A percentile compares a stretch with the other conserved stretches of the same genome.
Evolutionary conservation across 495 filamentous ascomycete species (phyloP).

Genomic region (Cryomyces antarcticus): DNA sequence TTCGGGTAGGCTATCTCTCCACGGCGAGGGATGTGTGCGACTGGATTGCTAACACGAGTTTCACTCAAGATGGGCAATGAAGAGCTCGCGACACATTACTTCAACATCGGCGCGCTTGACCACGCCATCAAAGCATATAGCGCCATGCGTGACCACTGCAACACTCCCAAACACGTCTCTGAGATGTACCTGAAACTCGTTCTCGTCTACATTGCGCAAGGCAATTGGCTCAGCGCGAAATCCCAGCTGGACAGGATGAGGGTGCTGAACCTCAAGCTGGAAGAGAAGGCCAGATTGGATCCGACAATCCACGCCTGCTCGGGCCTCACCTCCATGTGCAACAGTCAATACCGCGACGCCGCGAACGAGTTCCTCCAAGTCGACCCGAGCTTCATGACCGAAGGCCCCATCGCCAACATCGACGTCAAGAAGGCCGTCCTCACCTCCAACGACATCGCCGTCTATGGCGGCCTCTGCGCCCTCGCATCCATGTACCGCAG

Average conservation of each 20-base stretch:
- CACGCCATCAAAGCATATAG: conserved; percentile 46
- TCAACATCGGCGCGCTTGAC: conserved; percentile 38
- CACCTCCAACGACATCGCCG: conserved; percentile 70
- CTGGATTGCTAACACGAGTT: background rate
- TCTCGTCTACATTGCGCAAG: conserved; percentile 44
- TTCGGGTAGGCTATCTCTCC: conserved; percentile 24
- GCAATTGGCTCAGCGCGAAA: conserved; percentile 42
- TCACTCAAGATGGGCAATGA: conserved; percentile 51
- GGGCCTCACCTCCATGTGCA: conserved; percentile 52
- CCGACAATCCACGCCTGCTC: conserved; percentile 33
- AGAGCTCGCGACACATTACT: conserved; percentile 49
- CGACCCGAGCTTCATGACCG: conserved; percentile 28
- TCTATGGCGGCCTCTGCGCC: conserved; percentile 80
- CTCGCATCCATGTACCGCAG: conserved; percentile 72
- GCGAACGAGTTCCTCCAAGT: conserved; percentile 49
- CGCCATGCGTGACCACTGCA: conserved; percentile 59
- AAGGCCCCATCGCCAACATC: conserved; percentile 13
- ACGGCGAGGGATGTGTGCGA: background rate
- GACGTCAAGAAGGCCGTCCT: conserved; percentile 35
- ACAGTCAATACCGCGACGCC: conserved; percentile 46
- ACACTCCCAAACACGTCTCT: conserved; percentile 44
- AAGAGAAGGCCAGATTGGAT: conserved; percentile 17
- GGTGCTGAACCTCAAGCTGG: conserved; percentile 33
- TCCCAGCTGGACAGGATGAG: conserved; percentile 50
- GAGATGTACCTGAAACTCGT: conserved; percentile 52